Evolutionary conservation across 495 filamentous ascomycete species (phyloP).

Genomic region (Ramalina peruviana): DNA sequence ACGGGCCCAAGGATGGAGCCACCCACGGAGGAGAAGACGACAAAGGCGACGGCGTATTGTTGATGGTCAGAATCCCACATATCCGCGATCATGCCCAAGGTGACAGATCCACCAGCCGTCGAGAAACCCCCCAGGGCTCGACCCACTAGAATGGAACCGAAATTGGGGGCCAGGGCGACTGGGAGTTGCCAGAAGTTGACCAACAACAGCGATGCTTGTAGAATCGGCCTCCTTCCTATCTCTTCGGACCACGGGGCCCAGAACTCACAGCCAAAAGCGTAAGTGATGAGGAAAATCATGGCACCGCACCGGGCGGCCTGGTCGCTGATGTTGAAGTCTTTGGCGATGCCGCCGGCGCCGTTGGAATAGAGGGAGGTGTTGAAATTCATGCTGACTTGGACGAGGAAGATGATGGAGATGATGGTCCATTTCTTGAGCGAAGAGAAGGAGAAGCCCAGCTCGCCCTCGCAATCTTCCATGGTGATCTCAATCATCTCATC

Average conservation of each 20-base stretch:
- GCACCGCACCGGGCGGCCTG: slow-evolving; percentile 40
- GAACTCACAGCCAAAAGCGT: slow-evolving; percentile 52
- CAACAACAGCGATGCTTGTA: slow-evolving; percentile 40
- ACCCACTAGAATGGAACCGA: slow-evolving; percentile 40
- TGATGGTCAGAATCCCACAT: slow-evolving; percentile 47
- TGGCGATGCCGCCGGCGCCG: slow-evolving; percentile 32
- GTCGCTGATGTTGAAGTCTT: slow-evolving; percentile 32
- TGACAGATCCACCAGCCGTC: slow-evolving; percentile 49
- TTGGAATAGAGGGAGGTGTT: slow-evolving; percentile 45
- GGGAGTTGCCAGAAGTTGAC: slow-evolving; percentile 47
- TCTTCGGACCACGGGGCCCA: slow-evolving; percentile 58
- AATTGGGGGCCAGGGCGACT: slow-evolving; percentile 39
- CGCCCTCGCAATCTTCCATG: slow-evolving; percentile 43
- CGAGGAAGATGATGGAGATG: slow-evolving; percentile 43
- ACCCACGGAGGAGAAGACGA: slow-evolving; percentile 51
- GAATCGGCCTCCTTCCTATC: slow-evolving; percentile 40
- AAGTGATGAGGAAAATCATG: slow-evolving; percentile 46
- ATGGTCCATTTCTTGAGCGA: slow-evolving; percentile 44
- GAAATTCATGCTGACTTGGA: slow-evolving; percentile 46
- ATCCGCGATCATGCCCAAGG: slow-evolving; percentile 48
- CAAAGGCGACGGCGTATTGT: slow-evolving; percentile 45
- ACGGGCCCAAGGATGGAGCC: slow-evolving; percentile 49
- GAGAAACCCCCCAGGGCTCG: slow-evolving; percentile 44
- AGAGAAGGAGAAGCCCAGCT: slow-evolving; percentile 40
- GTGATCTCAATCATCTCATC: slow-evolving; percentile 31